These are phyloP conservation scores for Biscogniauxia marginata DNA, from an alignment of 2,329 filamentous ascomycete species.

Conservation along the genomic window DNA sequence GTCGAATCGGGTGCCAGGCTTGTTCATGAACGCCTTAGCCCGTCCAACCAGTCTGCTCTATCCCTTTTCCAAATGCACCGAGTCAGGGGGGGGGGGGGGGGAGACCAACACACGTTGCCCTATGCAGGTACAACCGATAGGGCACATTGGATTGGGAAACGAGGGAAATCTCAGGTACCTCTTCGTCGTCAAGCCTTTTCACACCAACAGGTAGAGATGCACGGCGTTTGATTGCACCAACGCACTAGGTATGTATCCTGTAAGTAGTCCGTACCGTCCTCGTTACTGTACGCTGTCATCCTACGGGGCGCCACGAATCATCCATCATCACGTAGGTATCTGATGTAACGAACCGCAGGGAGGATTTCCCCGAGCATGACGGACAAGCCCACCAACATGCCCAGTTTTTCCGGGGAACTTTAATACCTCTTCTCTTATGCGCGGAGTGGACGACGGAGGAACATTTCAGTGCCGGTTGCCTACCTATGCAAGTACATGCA, in stretches of 20 bases:
- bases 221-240: too few relatives aligned
- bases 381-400: too few relatives aligned
- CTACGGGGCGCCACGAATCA: background rate
- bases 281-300: slow-evolving; percentile 15
- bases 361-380: too few relatives aligned
- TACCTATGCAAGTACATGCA: background rate
- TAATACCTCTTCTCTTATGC: background rate
- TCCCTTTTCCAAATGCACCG: background rate
- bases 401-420: background rate
- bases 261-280: too few relatives aligned
- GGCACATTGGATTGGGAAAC: background rate
- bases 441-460: background rate
- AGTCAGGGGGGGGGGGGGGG: background rate
- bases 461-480: background rate
- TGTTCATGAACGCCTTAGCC: background rate
- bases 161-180: too few relatives aligned
- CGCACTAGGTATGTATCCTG: too few relatives aligned
- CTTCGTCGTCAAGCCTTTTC: too few relatives aligned
- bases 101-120: background rate
- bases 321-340: background rate
- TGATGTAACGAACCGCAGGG: background rate
- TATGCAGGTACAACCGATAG: background rate
- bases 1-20: background rate
- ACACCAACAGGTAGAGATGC: too few relatives aligned
- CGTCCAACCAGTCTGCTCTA: background rate